Evolutionary conservation across 805 yeast genomes (phyloP).

Genomic region (Cyberlindnera subsufficiens): DNA sequence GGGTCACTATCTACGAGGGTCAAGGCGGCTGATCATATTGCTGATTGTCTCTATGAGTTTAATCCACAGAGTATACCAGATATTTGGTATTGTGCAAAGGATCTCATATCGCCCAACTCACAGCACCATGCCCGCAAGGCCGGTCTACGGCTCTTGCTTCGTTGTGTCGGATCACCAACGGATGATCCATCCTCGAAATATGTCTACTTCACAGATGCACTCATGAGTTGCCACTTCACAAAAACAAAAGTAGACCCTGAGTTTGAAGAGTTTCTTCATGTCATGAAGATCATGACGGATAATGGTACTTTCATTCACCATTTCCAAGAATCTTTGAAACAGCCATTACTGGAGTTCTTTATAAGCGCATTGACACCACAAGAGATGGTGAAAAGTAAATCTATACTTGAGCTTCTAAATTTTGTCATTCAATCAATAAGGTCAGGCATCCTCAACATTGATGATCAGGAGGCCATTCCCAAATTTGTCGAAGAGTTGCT

Average conservation of each 20-base stretch:
- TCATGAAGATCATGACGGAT: slow-evolving; percentile 41
- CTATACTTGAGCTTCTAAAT: slow-evolving; percentile 23
- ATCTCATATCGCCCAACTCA: slow-evolving; percentile 36
- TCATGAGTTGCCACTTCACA: slow-evolving; percentile 33
- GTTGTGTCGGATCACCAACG: slow-evolving; percentile 48
- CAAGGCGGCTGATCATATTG: slow-evolving; percentile 45
- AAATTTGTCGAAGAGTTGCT: slow-evolving; percentile 34
- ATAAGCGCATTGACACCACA: slow-evolving; percentile 26
- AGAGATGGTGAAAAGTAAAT: slow-evolving; percentile 20
- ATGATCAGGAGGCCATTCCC: slow-evolving; percentile 5
- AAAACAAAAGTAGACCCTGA: slow-evolving; percentile 38
- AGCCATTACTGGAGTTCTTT: slow-evolving; percentile 33
- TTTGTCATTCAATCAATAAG: slow-evolving; percentile 42
- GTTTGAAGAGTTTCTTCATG: slow-evolving; percentile 42
- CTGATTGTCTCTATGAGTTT: slow-evolving; percentile 43
- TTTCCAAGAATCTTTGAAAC: slow-evolving; percentile 37
- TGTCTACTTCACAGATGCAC: slow-evolving; percentile 56
- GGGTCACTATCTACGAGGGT: slow-evolving; percentile 35
- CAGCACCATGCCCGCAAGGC: slow-evolving; percentile 35
- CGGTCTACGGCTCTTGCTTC: slow-evolving; percentile 45
- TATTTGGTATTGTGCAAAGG: slow-evolving; percentile 66
- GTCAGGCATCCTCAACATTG: slow-evolving; percentile 33
- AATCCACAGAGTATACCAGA: slow-evolving; percentile 60
- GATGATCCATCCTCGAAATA: slow-evolving; percentile 42
- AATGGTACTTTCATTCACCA: slow-evolving; percentile 51